Evolutionary conservation across 768 basidiomycete genomes (phyloP), one percentile per base, ranked within the genome.

Genomic region (Pleurotus tuber-regium): DNA sequence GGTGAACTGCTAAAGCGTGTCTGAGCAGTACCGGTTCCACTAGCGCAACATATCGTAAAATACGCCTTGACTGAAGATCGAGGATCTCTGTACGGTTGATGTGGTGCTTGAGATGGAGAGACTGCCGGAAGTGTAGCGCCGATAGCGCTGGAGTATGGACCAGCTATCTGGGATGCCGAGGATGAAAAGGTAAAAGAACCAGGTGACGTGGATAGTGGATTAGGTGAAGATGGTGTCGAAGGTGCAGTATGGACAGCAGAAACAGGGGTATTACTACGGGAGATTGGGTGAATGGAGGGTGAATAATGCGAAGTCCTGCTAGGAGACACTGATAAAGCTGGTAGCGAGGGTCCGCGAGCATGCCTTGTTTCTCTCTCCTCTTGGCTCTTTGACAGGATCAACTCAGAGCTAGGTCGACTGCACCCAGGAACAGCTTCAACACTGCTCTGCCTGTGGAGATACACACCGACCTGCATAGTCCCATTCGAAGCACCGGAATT

Each of bases 1-100:
- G 94, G 94, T 2, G 86, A 80, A 56, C 90, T 93, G 42, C 85
- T 80, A 64, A 96, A 96, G 31, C 84, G 76, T 47, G 90, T 93
- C 62, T 92, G 75, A 25, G 85, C 85, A 5, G 89, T 82, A 2
- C 94, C 92, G 4, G 87, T 85, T 14, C 85, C 82, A 52, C 84
- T 90, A 0, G 88, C 79, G 61, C 93, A 95, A 52, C 82, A 83
- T 51, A 96, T 84, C 21, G 81, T 79, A 63, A 97, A 97, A 66
- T 91, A 92, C 0, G 89, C 90, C 28, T 84, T 77, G 39, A 93
- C 76, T 2, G 78, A 69, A 29, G 82, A 64, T 18, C 91, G 81
- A 21, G 86, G 82, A 63, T 93, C 91, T 52, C 89, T 79, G 65
- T 86, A 92, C 11, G 86, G 85, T 49, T 88, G 84, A 10, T 65